Conservation (phyloP, 2,329 filamentous ascomycete species). For the Verticillium klebahnii region DNA sequence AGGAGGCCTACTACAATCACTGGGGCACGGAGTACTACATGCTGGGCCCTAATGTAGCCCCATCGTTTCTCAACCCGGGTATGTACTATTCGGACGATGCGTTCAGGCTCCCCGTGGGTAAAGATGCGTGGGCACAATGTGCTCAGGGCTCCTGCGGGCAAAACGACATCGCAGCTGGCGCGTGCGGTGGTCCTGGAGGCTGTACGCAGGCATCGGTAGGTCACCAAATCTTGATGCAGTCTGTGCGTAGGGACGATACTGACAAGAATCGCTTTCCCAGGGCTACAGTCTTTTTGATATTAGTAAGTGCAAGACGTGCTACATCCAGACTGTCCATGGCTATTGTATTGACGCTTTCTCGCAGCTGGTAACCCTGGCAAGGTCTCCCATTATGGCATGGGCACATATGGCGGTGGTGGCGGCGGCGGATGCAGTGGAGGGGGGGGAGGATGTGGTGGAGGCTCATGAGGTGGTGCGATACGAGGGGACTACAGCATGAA, state of each 20-base stretch:
- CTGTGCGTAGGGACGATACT: slow-evolving; percentile 3
- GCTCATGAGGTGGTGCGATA: not conserved
- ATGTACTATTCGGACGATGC: slow-evolving; percentile 43
- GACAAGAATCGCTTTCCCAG: not conserved
- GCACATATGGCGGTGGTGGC: slow-evolving; percentile 12
- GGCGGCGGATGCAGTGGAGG: slow-evolving; percentile 14
- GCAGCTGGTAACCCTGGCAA: not conserved
- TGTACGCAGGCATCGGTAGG: slow-evolving; percentile 2
- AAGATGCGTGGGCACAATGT: slow-evolving; percentile 28
- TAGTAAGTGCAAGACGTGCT: not conserved
- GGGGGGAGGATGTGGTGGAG: slow-evolving; percentile 11
- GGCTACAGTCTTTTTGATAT: not conserved
- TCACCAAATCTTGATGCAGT: slow-evolving; percentile 16
- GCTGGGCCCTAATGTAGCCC: slow-evolving; percentile 41
- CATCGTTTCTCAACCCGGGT: slow-evolving; percentile 35
- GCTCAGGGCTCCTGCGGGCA: slow-evolving; percentile 4
- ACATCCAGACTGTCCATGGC: not conserved
- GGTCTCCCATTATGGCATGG: not conserved
- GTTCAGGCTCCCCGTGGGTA: slow-evolving; percentile 21
- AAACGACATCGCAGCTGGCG: slow-evolving; percentile 35
- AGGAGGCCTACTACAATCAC: slow-evolving; percentile 46
- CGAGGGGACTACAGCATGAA: too few species aligned
- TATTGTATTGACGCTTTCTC: not conserved
- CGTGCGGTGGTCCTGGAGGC: slow-evolving; percentile 36
- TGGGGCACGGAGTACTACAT: slow-evolving; percentile 50